Evolutionary conservation across 1,139 yeast genomes (phyloP).

Genomic region (Yamadazyma buinensis): DNA sequence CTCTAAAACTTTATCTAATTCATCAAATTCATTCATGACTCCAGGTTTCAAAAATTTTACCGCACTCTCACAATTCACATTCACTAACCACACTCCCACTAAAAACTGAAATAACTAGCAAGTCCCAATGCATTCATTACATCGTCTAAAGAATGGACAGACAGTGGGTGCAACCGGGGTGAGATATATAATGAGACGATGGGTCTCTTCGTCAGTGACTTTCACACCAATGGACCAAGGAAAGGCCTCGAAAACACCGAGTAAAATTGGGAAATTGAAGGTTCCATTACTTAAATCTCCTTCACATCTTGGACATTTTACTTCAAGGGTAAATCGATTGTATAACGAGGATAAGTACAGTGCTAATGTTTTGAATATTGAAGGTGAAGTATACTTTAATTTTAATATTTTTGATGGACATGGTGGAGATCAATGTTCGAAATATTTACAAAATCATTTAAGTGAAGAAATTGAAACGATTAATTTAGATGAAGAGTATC

Average conservation of each 20-base stretch:
- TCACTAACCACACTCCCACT: too few relatives aligned
- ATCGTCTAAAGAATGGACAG: not conserved
- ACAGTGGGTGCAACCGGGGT: not conserved
- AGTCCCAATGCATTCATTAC: too few relatives aligned
- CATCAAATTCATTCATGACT: conserved; percentile 1
- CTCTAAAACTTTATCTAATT: not conserved
- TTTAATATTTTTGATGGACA: conserved; percentile 89
- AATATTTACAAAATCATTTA: conserved; percentile 51
- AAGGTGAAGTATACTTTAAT: conserved; percentile 41
- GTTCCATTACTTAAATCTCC: conserved; percentile 68
- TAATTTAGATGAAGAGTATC: conserved; percentile 21
- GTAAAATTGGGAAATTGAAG: conserved; percentile 23
- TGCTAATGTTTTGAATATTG: conserved; percentile 51
- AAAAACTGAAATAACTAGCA: too few relatives aligned
- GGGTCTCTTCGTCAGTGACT: conserved; percentile 9
- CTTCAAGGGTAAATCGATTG: conserved; percentile 71
- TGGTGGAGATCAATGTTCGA: conserved; percentile 78
- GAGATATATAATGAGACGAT: not conserved
- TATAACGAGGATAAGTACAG: conserved; percentile 79
- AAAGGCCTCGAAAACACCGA: conserved; percentile 5
- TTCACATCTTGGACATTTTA: conserved; percentile 73
- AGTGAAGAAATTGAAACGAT: conserved; percentile 51
- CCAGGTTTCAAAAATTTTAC: not conserved
- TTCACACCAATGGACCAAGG: conserved; percentile 13
- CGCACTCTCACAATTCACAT: too few relatives aligned